phyloP scores from a whole-genome alignment of 177 flowering plant genomes.

The Vitis hybrid region DNA sequence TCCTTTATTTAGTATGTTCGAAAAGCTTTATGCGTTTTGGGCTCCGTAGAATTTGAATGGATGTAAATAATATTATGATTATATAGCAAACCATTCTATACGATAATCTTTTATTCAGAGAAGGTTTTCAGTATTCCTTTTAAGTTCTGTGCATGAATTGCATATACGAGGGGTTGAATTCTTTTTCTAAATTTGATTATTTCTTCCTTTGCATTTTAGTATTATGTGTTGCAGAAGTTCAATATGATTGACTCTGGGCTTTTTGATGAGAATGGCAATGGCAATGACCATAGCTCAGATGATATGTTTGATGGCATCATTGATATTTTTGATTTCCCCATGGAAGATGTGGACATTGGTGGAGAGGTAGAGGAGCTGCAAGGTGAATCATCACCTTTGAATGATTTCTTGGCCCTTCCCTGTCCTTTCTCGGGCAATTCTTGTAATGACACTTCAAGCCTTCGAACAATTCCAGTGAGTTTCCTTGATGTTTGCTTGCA shows the following conservation, averaged over 20 bases:
- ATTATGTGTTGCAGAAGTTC: slow-evolving; percentile 2
- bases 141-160: no score
- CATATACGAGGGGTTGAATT: neutral
- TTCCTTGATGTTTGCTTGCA: neutral
- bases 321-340: slow-evolving; percentile 16
- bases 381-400: slow-evolving; percentile 18
- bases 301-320: slow-evolving; percentile 18
- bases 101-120: no score
- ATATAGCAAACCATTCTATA: no score
- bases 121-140: no score
- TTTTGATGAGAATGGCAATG: slow-evolving; percentile 12
- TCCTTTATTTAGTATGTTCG: no score
- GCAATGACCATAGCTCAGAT: slow-evolving; percentile 6
- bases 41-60: no score
- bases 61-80: no score
- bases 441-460: neutral
- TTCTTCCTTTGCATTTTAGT: no score
- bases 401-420: slow-evolving; percentile 11
- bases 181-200: neutral
- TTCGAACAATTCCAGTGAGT: slow-evolving; percentile 16
- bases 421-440: slow-evolving; percentile 1
- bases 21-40: no score
- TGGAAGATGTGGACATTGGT: slow-evolving; percentile 17
- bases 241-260: slow-evolving; percentile 18
- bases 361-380: slow-evolving; percentile 21